Percentiles rank a stretch among this genome's conserved stretches.
phyloP scores from a whole-genome alignment of 768 basidiomycete species.

The Russula ochroleuca region DNA sequence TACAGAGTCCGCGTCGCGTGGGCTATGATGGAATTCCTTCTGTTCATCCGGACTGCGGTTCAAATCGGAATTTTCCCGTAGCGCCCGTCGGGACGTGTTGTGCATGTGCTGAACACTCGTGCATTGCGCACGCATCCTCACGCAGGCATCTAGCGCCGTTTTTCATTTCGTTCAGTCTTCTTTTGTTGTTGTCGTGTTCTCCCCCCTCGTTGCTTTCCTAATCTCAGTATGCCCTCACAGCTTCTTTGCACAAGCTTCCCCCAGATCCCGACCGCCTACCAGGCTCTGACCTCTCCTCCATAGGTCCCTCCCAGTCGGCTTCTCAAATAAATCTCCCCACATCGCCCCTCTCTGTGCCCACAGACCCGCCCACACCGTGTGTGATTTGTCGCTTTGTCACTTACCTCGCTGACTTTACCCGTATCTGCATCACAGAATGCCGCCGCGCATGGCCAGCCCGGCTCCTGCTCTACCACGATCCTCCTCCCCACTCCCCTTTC shows the following conservation, averaged over 20 bases:
- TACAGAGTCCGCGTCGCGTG: neutral
- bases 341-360: conserved; percentile 15
- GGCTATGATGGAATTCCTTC: neutral
- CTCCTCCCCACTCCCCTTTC: conserved; percentile 24
- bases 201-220: neutral
- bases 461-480: conserved; percentile 27
- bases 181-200: neutral
- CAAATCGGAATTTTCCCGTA: neutral
- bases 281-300: conserved; percentile 56
- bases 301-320: conserved; percentile 73
- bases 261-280: conserved; percentile 20
- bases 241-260: conserved; percentile 15
- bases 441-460: conserved; percentile 6
- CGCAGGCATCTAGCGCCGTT: neutral
- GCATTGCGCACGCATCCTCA: neutral
- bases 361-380: conserved; percentile 18
- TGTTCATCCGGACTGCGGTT: neutral
- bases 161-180: neutral
- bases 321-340: conserved; percentile 47
- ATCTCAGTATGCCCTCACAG: conserved; percentile 24
- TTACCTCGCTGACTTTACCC: conserved; percentile 4
- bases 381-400: conserved; percentile 3
- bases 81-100: conserved; percentile 13
- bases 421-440: conserved; percentile 1
- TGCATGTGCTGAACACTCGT: neutral